Evolutionary conservation across 768 basidiomycete genomes (phyloP).

Genomic region (Lactarius vividus): DNA sequence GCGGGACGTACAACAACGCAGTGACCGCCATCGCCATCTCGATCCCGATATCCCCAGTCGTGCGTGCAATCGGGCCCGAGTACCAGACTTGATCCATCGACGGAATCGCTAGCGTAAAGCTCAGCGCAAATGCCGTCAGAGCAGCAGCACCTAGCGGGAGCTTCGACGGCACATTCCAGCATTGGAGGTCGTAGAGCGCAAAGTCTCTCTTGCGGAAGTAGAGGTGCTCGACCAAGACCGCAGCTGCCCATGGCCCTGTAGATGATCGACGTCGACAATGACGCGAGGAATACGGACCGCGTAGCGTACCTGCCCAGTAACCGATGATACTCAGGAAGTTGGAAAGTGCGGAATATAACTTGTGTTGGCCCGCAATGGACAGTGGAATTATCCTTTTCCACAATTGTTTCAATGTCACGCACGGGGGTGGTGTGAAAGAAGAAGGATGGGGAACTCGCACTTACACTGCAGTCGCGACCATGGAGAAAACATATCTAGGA

Average conservation of each 20-base stretch:
- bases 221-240: constrained; percentile 65
- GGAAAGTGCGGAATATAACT: constrained; percentile 60
- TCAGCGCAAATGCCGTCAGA: constrained; percentile 46
- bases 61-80: constrained; percentile 60
- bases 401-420: neutral
- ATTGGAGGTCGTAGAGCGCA: constrained; percentile 44
- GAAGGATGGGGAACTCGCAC: constrained; percentile 30
- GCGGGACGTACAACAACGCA: constrained; percentile 49
- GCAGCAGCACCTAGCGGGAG: constrained; percentile 68
- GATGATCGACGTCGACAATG: neutral
- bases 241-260: constrained; percentile 47
- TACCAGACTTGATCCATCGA: constrained; percentile 74
- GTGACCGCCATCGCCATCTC: constrained; percentile 54
- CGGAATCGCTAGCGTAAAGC: constrained; percentile 58
- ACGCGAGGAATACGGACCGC: neutral
- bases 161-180: constrained; percentile 52
- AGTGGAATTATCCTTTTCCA: constrained; percentile 55
- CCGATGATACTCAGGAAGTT: constrained; percentile 65
- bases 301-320: constrained; percentile 37
- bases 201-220: constrained; percentile 56
- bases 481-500: constrained; percentile 67
- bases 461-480: constrained; percentile 65
- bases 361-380: constrained; percentile 62
- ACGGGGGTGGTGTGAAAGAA: neutral
- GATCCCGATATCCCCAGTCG: constrained; percentile 70